Evolutionary conservation across 1,284 basidiomycete species (phyloP).

Genomic region (Rhodotorula sp.): DNA sequence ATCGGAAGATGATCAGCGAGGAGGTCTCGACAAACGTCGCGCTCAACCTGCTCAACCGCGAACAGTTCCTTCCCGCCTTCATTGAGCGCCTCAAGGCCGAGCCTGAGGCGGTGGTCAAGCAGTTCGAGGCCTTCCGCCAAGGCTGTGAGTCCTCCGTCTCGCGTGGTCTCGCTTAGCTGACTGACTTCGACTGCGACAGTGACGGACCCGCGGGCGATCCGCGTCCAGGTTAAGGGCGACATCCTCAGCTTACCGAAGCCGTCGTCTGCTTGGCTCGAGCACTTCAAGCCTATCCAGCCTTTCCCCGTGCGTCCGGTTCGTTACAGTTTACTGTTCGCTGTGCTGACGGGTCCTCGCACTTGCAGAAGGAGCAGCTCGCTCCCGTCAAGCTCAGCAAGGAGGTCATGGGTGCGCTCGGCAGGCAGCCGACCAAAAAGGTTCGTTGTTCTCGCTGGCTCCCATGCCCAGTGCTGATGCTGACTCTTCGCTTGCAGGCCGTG

Average conservation of each 20-base stretch:
- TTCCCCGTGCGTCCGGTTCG: slow-evolving; percentile 53
- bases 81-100: slow-evolving; percentile 69
- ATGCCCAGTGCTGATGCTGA: neutral
- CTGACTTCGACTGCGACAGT: slow-evolving; percentile 55
- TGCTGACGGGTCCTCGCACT: neutral
- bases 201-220: slow-evolving; percentile 72
- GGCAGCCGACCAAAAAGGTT: slow-evolving; percentile 70
- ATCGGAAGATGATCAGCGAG: slow-evolving; percentile 59
- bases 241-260: slow-evolving; percentile 71
- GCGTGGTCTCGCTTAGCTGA: no score
- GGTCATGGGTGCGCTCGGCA: slow-evolving; percentile 73
- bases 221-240: slow-evolving; percentile 86
- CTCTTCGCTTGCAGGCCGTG: slow-evolving; percentile 59
- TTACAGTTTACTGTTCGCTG: rapidly evolving
- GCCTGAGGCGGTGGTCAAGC: slow-evolving; percentile 68
- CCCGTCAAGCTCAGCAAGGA: slow-evolving; percentile 68
- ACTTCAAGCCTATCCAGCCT: slow-evolving; percentile 60
- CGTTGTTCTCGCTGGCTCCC: slow-evolving; percentile 8
- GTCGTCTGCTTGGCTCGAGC: slow-evolving; percentile 66
- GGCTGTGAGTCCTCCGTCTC: slow-evolving; percentile 58
- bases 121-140: slow-evolving; percentile 70
- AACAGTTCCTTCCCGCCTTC: slow-evolving; percentile 76
- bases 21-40: slow-evolving; percentile 63
- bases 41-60: slow-evolving; percentile 69
- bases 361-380: slow-evolving; percentile 60